Percentiles rank a stretch among this genome's conserved stretches.
Evolutionary conservation across 345 rosid genomes (phyloP).

Genomic region (Heritiera fomes): DNA sequence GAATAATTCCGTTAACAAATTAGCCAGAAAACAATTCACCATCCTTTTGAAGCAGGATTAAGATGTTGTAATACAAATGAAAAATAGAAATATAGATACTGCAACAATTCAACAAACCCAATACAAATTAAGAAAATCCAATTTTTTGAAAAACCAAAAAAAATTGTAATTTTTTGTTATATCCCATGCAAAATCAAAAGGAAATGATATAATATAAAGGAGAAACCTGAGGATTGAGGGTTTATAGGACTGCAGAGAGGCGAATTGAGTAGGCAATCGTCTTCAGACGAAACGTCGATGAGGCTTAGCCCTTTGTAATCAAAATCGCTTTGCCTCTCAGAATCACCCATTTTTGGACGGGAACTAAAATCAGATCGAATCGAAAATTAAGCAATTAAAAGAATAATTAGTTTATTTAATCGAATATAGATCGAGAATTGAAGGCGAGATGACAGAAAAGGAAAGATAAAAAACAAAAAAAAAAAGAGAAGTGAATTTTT

Average conservation of each 20-base stretch:
- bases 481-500: background rate
- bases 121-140: background rate
- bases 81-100: background rate
- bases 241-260: constrained; percentile 34
- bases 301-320: constrained; percentile 55
- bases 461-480: background rate
- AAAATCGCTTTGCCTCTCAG: constrained; percentile 37
- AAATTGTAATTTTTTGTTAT: background rate
- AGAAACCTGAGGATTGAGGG: constrained; percentile 41
- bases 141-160: background rate
- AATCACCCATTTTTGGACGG: constrained; percentile 47
- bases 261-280: constrained; percentile 70
- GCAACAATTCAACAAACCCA: background rate
- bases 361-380: background rate
- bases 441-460: background rate
- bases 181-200: background rate
- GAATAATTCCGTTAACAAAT: background rate
- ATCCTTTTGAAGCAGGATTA: background rate
- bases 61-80: background rate
- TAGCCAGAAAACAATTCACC: background rate
- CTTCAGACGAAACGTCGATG: constrained; percentile 80
- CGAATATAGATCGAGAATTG: background rate
- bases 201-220: background rate
- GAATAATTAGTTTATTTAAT: background rate
- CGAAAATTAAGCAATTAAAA: background rate